Conservation (phyloP, 2,329 filamentous ascomycete genomes). For the Verticillium isaacii region DNA sequence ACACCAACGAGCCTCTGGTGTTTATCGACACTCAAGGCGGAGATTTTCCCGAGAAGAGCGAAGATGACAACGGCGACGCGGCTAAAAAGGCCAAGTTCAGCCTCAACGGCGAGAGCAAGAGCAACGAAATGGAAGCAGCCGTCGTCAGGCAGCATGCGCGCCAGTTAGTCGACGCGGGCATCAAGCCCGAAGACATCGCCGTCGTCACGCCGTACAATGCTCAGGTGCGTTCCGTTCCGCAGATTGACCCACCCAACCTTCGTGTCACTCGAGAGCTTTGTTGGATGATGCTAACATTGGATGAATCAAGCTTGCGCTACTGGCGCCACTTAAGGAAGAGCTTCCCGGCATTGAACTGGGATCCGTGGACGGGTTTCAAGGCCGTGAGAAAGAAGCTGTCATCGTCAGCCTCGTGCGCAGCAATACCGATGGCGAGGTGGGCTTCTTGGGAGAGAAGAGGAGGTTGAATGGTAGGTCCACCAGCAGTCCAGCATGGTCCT, state of each 20-base stretch:
- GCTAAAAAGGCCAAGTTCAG: conserved; percentile 39
- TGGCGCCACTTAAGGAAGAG: conserved; percentile 74
- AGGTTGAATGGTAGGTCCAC: conserved; percentile 74
- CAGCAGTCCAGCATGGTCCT: background rate
- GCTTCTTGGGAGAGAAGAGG: conserved; percentile 88
- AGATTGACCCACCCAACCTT: too few species aligned
- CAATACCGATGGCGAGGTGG: conserved; percentile 81
- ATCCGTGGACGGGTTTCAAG: conserved; percentile 95
- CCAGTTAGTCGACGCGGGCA: conserved; percentile 71
- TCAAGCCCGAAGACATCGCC: conserved; percentile 80
- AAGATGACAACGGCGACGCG: conserved; percentile 54
- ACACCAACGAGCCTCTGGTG: conserved; percentile 81
- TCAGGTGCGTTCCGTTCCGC: conserved; percentile 47
- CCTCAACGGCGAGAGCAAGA: conserved; percentile 64
- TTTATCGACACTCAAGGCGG: conserved; percentile 97
- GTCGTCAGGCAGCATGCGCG: conserved; percentile 75
- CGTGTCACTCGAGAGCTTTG: background rate
- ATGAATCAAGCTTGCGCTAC: conserved; percentile 59
- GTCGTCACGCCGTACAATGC: conserved; percentile 96
- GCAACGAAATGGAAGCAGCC: conserved; percentile 84
- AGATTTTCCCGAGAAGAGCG: conserved; percentile 78
- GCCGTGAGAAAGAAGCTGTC: conserved; percentile 92
- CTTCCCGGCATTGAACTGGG: conserved; percentile 90
- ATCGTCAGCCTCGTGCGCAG: conserved; percentile 92
- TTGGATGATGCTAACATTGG: conserved; percentile 14